Evolutionary conservation across 306 rosid genomes (phyloP).

Genomic region (Vachellia collinsii): DNA sequence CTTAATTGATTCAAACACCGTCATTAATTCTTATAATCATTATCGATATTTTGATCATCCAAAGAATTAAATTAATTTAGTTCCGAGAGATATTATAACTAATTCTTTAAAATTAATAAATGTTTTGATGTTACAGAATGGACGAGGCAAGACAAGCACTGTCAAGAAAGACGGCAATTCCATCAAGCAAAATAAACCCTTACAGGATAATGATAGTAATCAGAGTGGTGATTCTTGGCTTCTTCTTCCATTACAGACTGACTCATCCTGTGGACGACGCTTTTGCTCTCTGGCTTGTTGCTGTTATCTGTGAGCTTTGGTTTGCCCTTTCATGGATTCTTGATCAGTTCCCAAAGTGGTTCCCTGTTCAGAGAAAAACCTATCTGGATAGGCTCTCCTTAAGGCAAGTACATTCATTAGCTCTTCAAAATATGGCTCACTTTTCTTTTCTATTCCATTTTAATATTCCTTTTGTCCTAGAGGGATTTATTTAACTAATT

Average conservation of each 20-base stretch:
- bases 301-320: constrained; percentile 76
- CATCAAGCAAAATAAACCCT: constrained; percentile 65
- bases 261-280: constrained; percentile 63
- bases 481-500: no score
- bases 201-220: constrained; percentile 65
- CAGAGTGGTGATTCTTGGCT: constrained; percentile 64
- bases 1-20: not conserved
- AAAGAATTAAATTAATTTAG: no score
- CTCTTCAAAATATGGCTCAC: not conserved
- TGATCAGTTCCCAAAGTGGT: constrained; percentile 69
- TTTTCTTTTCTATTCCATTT: no score
- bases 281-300: constrained; percentile 63
- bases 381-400: constrained; percentile 63
- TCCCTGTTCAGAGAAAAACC: constrained; percentile 68
- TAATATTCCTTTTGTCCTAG: no score
- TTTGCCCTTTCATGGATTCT: constrained; percentile 75
- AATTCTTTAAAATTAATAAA: no score
- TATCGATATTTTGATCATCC: not conserved
- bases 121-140: constrained; percentile 41
- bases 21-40: not conserved
- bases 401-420: constrained; percentile 41
- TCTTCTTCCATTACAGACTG: constrained; percentile 69
- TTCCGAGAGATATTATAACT: no score
- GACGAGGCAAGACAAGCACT: constrained; percentile 69
- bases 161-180: constrained; percentile 60